Conservation (phyloP, 2,329 filamentous ascomycete species). For the Thelonectria rubi region DNA sequence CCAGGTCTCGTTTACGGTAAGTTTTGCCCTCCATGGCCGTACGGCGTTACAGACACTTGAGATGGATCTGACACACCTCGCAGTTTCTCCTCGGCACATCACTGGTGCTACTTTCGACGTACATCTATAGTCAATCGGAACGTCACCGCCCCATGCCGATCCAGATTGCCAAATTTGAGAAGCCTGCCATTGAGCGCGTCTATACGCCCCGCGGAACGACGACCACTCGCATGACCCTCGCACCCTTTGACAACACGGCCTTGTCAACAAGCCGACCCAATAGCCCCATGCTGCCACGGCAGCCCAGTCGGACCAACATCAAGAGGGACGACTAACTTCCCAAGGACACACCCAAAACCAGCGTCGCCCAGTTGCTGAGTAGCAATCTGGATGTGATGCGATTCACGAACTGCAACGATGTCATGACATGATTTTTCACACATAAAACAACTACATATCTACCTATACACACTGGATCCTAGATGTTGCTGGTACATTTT, state of each 20-base stretch:
- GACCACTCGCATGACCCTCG: slow-evolving; percentile 47
- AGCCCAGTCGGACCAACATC: slow-evolving; percentile 51
- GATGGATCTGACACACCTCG: not conserved
- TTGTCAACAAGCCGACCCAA: slow-evolving; percentile 58
- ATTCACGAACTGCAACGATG: slow-evolving; percentile 32
- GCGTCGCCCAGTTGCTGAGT: slow-evolving; percentile 7
- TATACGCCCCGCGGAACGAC: slow-evolving; percentile 51
- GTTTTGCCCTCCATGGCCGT: slow-evolving; percentile 44
- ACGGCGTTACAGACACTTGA: not conserved
- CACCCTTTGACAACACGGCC: slow-evolving; percentile 52
- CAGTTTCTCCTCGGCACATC: slow-evolving; percentile 85
- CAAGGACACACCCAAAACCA: not conserved
- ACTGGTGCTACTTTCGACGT: slow-evolving; percentile 83
- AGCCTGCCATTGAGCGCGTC: slow-evolving; percentile 66
- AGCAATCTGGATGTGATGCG: slow-evolving; percentile 22
- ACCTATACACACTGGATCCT: slow-evolving; percentile 27
- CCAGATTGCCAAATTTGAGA: slow-evolving; percentile 79
- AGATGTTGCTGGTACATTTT: slow-evolving; percentile 36
- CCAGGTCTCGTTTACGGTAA: slow-evolving; percentile 74
- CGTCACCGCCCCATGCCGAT: slow-evolving; percentile 70
- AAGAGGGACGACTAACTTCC: slow-evolving; percentile 49
- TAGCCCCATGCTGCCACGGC: slow-evolving; percentile 54
- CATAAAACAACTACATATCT: slow-evolving; percentile 24
- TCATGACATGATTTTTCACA: slow-evolving; percentile 26
- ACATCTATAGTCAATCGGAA: slow-evolving; percentile 80